Evolutionary conservation across 805 yeast genomes (phyloP).

Genomic region (Pichia insulana): DNA sequence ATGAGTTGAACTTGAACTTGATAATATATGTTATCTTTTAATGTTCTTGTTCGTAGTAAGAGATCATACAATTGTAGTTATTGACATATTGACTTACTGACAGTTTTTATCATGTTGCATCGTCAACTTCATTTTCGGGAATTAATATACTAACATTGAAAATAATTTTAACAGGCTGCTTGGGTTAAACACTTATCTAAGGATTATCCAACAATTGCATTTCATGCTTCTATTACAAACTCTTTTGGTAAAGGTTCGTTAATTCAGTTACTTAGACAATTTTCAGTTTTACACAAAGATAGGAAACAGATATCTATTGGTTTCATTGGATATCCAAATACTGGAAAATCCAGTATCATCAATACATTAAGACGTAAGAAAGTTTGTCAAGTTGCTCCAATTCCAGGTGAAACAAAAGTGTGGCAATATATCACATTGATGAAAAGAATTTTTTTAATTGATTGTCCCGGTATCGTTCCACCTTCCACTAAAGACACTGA

Average conservation of each 20-base stretch:
- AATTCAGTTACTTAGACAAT: slow-evolving; percentile 88
- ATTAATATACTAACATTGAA: slow-evolving; percentile 26
- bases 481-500: slow-evolving; percentile 86
- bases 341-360: slow-evolving; percentile 95
- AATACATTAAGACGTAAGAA: slow-evolving; percentile 90
- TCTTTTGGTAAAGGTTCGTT: slow-evolving; percentile 97
- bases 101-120: not conserved
- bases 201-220: slow-evolving; percentile 89
- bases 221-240: slow-evolving; percentile 95
- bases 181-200: slow-evolving; percentile 96
- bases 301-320: slow-evolving; percentile 96
- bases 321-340: slow-evolving; percentile 93
- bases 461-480: slow-evolving; percentile 98
- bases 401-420: slow-evolving; percentile 97
- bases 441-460: slow-evolving; percentile 92
- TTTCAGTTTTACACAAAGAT: slow-evolving; percentile 81
- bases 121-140: not conserved
- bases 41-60: slow-evolving; percentile 68
- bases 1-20: slow-evolving; percentile 67
- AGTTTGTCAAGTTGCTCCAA: slow-evolving; percentile 95
- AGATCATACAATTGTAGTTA: slow-evolving; percentile 54
- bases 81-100: not conserved
- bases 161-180: slow-evolving; percentile 66
- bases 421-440: slow-evolving; percentile 98
- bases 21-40: not conserved